A percentile compares a stretch with the other conserved stretches of the same genome.
These are phyloP conservation scores for Mortierella sp. DNA, from an alignment of 371 early-diverging fungal species.

Conservation along the genomic window DNA sequence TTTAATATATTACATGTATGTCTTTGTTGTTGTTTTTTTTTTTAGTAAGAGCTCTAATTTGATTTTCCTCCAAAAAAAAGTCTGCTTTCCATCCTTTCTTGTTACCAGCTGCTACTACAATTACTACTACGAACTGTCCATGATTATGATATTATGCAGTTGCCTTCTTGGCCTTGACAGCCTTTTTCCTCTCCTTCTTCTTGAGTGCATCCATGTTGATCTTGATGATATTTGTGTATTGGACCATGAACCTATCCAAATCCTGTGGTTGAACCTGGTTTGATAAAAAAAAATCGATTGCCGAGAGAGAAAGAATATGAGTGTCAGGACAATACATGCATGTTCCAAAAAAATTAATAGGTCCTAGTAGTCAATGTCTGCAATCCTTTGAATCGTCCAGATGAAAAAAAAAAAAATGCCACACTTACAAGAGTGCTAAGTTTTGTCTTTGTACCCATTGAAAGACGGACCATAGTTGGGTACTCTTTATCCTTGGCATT, in stretches of 20 bases:
- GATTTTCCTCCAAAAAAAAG: neutral
- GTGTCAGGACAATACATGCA: neutral
- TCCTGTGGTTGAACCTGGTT: slow-evolving; percentile 58
- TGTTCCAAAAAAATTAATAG: too few species aligned
- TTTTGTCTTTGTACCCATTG: slow-evolving; percentile 41
- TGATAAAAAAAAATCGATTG: neutral
- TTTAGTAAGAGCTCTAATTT: neutral
- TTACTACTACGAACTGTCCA: neutral
- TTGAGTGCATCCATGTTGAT: slow-evolving; percentile 65
- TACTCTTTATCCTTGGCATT: slow-evolving; percentile 48
- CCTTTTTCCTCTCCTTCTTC: slow-evolving; percentile 67
- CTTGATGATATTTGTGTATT: slow-evolving; percentile 61
- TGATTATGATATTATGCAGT: slow-evolving; percentile 24
- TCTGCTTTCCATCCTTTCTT: too few species aligned
- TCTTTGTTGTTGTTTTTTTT: neutral
- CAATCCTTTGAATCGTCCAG: neutral
- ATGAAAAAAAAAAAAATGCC: neutral
- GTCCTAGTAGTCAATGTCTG: too few species aligned
- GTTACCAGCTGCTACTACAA: neutral
- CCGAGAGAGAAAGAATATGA: neutral
- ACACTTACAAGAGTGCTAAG: slow-evolving; percentile 42
- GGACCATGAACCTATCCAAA: slow-evolving; percentile 61
- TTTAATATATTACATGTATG: slow-evolving; percentile 12
- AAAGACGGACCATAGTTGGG: slow-evolving; percentile 49
- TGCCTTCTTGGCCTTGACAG: slow-evolving; percentile 54